A percentile compares a stretch with the other conserved stretches of the same genome.
phyloP scores from a whole-genome alignment of 2,329 filamentous ascomycete genomes.

The Metarhizium brunneum region DNA sequence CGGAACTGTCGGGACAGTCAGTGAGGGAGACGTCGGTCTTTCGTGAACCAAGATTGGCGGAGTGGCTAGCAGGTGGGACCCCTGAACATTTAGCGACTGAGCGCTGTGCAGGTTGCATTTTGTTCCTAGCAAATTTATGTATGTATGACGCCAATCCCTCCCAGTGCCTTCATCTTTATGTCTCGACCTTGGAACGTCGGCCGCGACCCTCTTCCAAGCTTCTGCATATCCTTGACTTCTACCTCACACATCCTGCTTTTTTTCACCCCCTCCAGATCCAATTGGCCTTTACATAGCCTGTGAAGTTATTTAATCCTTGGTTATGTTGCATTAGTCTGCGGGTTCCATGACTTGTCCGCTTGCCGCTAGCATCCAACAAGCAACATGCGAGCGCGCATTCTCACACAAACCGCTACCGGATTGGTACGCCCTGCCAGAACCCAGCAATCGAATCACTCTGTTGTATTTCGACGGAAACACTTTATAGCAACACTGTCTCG shows the following conservation, averaged over 20 bases:
- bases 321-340: not conserved
- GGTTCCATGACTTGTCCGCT: not conserved
- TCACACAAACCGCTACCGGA: not conserved
- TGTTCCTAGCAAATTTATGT: too few relatives aligned
- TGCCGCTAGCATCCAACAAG: not conserved
- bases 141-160: too few relatives aligned
- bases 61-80: not conserved
- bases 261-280: not conserved
- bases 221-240: not conserved
- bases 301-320: not conserved
- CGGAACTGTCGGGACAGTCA: not conserved
- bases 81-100: not conserved
- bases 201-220: not conserved
- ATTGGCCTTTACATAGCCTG: not conserved
- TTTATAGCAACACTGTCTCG: not conserved
- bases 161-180: not conserved
- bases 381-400: not conserved
- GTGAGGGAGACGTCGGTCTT: not conserved
- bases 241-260: not conserved
- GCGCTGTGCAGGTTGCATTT: not conserved
- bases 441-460: not conserved
- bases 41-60: not conserved
- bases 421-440: not conserved
- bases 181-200: not conserved
- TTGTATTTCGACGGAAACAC: not conserved